Conservation (phyloP, 2,329 filamentous ascomycete genomes). For the Neoscytalidium dimidiatum region DNA sequence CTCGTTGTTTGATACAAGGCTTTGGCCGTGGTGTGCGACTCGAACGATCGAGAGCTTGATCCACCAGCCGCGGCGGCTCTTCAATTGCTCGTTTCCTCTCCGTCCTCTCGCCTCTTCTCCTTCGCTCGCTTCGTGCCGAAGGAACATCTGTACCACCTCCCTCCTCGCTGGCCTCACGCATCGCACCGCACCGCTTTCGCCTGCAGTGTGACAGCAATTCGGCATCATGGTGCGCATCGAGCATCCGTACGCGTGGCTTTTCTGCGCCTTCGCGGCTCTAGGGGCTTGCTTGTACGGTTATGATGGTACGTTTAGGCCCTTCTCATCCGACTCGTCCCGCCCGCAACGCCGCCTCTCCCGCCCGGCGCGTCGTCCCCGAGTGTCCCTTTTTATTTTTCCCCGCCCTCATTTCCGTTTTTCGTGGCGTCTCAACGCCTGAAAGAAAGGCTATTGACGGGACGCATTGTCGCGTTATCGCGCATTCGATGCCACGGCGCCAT, state of each 20-base stretch:
- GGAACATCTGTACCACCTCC: not conserved
- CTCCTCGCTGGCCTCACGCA: not conserved
- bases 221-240: constrained; percentile 22
- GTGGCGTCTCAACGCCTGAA: not conserved
- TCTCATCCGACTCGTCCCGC: not conserved
- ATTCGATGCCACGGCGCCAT: not conserved
- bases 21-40: not conserved
- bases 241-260: constrained; percentile 37
- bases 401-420: not conserved
- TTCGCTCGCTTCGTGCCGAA: not conserved
- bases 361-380: not conserved
- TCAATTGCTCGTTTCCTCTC: not conserved
- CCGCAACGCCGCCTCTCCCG: not conserved
- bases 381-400: not conserved
- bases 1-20: not conserved
- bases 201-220: not conserved
- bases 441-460: not conserved
- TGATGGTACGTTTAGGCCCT: constrained; percentile 22
- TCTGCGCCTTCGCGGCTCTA: constrained; percentile 39
- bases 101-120: not conserved
- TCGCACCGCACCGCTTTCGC: not conserved
- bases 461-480: not conserved
- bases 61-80: not conserved
- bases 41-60: not conserved
- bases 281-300: constrained; percentile 43